These are phyloP conservation scores for Coemansia sp. DNA, from an alignment of 192 early-diverging fungal genomes.

Conservation along the genomic window DNA sequence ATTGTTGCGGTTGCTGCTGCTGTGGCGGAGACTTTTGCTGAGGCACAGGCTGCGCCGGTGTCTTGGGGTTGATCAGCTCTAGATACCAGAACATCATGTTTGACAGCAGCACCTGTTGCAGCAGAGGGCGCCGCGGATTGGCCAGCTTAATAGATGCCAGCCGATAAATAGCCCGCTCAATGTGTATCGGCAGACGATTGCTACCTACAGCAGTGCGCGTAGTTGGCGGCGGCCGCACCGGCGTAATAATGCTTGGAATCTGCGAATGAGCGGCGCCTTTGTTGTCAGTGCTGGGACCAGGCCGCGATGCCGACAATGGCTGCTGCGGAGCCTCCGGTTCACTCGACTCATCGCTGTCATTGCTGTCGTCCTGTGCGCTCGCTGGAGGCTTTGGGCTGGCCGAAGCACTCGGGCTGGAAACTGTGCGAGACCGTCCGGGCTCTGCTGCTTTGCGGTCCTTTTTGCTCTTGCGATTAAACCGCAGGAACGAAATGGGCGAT, in stretches of 20 bases:
- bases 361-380: not conserved
- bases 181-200: constrained; percentile 68
- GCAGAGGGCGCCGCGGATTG: constrained; percentile 71
- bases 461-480: constrained; percentile 48
- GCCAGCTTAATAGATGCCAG: constrained; percentile 72
- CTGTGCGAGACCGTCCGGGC: not conserved
- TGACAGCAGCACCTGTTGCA: constrained; percentile 74
- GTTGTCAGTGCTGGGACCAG: constrained; percentile 9
- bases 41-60: constrained; percentile 6
- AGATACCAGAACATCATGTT: constrained; percentile 85
- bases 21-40: constrained; percentile 17
- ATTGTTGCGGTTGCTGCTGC: constrained; percentile 12
- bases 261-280: constrained; percentile 9
- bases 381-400: not conserved
- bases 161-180: constrained; percentile 77
- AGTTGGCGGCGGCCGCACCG: constrained; percentile 51
- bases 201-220: constrained; percentile 13
- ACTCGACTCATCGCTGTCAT: constrained; percentile 16
- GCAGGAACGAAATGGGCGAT: constrained; percentile 45
- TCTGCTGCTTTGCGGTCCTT: constrained; percentile 25
- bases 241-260: constrained; percentile 58
- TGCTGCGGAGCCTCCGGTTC: constrained; percentile 14
- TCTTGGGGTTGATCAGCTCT: constrained; percentile 62
- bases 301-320: constrained; percentile 9
- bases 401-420: not conserved